Evolutionary conservation across 2,329 filamentous ascomycete species (phyloP).

Genomic region (Exserohilum rostratum): DNA sequence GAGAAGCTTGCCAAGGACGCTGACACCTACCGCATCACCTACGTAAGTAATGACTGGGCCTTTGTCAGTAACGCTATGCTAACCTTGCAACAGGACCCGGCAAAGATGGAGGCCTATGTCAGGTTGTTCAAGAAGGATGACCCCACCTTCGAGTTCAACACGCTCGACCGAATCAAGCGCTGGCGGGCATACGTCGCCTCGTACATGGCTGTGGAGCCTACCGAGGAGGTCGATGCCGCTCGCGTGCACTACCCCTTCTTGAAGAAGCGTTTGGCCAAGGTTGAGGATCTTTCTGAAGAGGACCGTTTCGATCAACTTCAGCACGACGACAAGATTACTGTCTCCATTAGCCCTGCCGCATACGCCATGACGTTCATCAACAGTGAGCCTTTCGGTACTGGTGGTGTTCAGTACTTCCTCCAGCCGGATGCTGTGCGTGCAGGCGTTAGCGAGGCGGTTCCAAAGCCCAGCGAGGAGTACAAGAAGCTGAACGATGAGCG

Average conservation of each 20-base stretch:
- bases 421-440: slow-evolving; percentile 45
- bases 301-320: slow-evolving; percentile 39
- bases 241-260: slow-evolving; percentile 51
- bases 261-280: slow-evolving; percentile 48
- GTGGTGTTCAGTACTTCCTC: slow-evolving; percentile 50
- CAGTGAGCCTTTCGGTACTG: slow-evolving; percentile 42
- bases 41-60: slow-evolving; percentile 67
- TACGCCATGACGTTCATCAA: slow-evolving; percentile 54
- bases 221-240: slow-evolving; percentile 54
- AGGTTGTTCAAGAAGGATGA: slow-evolving; percentile 89
- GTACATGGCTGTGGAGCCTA: slow-evolving; percentile 86
- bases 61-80: slow-evolving; percentile 19
- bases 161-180: slow-evolving; percentile 65
- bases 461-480: slow-evolving; percentile 43
- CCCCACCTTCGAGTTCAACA: slow-evolving; percentile 74
- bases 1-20: slow-evolving; percentile 92
- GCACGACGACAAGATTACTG: slow-evolving; percentile 51
- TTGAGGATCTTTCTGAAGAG: slow-evolving; percentile 42
- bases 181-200: slow-evolving; percentile 98
- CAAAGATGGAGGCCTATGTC: slow-evolving; percentile 74
- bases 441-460: slow-evolving; percentile 41
- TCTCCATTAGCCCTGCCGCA: slow-evolving; percentile 52
- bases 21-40: slow-evolving; percentile 88
- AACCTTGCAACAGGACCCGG: slow-evolving; percentile 52
- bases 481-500: slow-evolving; percentile 37